Conservation (phyloP, 345 rosid species). For the Ceriops zippeliana region DNA sequence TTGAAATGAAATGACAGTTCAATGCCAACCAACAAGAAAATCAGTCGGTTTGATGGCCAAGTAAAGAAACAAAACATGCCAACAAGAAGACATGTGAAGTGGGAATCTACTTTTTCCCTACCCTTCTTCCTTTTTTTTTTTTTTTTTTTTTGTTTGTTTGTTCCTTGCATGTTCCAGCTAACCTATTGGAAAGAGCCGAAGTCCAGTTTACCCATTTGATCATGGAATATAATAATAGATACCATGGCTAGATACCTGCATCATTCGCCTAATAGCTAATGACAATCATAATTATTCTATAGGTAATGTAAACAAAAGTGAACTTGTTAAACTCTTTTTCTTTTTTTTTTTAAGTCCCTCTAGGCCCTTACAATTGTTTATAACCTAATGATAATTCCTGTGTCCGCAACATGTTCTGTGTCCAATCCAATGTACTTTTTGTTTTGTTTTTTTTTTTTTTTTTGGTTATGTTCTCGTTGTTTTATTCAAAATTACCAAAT, state of each 20-base stretch:
- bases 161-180: conserved; percentile 36
- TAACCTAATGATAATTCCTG: not conserved
- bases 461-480: too few relatives aligned
- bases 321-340: not conserved
- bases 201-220: conserved; percentile 13
- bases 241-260: conserved; percentile 12
- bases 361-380: not conserved
- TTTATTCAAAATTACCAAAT: too few relatives aligned
- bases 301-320: not conserved
- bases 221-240: conserved; percentile 2
- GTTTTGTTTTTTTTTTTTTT: too few relatives aligned
- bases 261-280: conserved; percentile 9
- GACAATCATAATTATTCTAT: not conserved
- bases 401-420: too few relatives aligned
- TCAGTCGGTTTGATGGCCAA: conserved; percentile 1
- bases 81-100: conserved; percentile 39
- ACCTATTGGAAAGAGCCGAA: conserved; percentile 27
- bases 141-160: conserved; percentile 13
- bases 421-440: too few relatives aligned
- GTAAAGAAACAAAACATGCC: conserved; percentile 31
- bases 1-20: not conserved
- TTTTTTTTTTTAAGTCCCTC: not conserved
- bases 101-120: conserved; percentile 36
- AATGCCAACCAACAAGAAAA: not conserved
- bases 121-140: not conserved